Evolutionary conservation across 345 rosid species (phyloP).

Genomic region (Carallia brachiata): DNA sequence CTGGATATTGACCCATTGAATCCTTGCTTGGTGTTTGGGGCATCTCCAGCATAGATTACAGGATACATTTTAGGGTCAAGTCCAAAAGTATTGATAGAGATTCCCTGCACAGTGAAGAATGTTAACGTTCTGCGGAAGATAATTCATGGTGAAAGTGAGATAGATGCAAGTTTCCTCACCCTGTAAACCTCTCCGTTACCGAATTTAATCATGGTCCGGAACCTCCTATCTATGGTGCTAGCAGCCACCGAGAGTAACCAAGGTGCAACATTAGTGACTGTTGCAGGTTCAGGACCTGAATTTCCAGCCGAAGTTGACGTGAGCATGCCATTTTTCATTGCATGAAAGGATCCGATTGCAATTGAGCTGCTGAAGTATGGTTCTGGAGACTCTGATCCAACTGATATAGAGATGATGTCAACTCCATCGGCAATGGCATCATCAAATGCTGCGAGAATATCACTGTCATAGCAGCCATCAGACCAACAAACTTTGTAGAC

Average conservation of each 20-base stretch:
- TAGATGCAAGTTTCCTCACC: constrained; percentile 1
- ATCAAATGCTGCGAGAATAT: constrained; percentile 22
- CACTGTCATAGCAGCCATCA: constrained; percentile 18
- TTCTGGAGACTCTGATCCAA: background rate
- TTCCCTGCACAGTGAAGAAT: constrained; percentile 11
- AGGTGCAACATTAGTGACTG: constrained; percentile 23
- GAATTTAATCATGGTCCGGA: constrained; percentile 18
- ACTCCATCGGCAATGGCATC: constrained; percentile 23
- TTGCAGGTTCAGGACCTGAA: constrained; percentile 18
- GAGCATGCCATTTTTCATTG: constrained; percentile 20
- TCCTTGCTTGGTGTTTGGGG: constrained; percentile 18
- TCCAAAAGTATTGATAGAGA: constrained; percentile 19
- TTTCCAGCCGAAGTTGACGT: constrained; percentile 27
- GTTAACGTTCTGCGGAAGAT: too few species aligned
- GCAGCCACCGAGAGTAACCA: constrained; percentile 42
- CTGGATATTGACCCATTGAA: constrained; percentile 25
- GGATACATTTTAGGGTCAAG: constrained; percentile 10
- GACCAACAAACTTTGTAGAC: constrained; percentile 20
- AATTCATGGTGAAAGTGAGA: too few species aligned
- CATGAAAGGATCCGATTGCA: constrained; percentile 17
- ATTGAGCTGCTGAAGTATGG: constrained; percentile 5
- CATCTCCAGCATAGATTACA: constrained; percentile 29
- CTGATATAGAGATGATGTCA: constrained; percentile 19
- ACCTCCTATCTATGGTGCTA: constrained; percentile 28
- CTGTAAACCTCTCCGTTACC: constrained; percentile 18